These are phyloP conservation scores for Pyrenophora teres DNA, from an alignment of 2,329 filamentous ascomycete species.

Conservation along the genomic window DNA sequence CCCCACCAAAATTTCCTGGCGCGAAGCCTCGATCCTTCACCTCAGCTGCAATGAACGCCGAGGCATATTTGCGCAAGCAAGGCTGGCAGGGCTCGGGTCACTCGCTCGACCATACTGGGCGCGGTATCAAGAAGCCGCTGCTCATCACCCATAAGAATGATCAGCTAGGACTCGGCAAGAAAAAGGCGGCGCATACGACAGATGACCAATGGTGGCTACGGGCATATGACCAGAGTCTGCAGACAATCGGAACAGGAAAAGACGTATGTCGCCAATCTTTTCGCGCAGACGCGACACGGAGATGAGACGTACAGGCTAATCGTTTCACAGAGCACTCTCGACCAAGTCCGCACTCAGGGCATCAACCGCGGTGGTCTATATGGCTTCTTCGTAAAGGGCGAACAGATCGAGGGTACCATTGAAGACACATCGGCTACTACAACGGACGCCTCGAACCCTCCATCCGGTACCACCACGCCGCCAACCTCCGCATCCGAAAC, in stretches of 20 bases:
- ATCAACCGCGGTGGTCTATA: slow-evolving; percentile 67
- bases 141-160: slow-evolving; percentile 83
- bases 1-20: slow-evolving; percentile 26
- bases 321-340: slow-evolving; percentile 61
- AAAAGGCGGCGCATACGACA: slow-evolving; percentile 58
- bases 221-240: slow-evolving; percentile 88
- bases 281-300: neutral
- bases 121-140: slow-evolving; percentile 81
- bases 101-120: slow-evolving; percentile 76
- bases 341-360: slow-evolving; percentile 53
- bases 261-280: slow-evolving; percentile 20
- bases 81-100: slow-evolving; percentile 91
- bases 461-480: slow-evolving; percentile 32
- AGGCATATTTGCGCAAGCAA: slow-evolving; percentile 79
- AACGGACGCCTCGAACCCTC: slow-evolving; percentile 22
- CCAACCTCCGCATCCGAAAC: slow-evolving; percentile 35
- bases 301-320: neutral
- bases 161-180: slow-evolving; percentile 79
- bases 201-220: slow-evolving; percentile 96
- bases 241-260: slow-evolving; percentile 58
- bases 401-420: slow-evolving; percentile 74
- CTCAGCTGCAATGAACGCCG: slow-evolving; percentile 71
- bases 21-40: slow-evolving; percentile 10
- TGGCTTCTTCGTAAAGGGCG: slow-evolving; percentile 81
- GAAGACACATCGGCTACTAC: slow-evolving; percentile 28